A percentile compares a stretch with the other conserved stretches of the same genome.
Evolutionary conservation across 257 asterid genomes (phyloP).

Genomic region (Ligustrum vulgare): DNA sequence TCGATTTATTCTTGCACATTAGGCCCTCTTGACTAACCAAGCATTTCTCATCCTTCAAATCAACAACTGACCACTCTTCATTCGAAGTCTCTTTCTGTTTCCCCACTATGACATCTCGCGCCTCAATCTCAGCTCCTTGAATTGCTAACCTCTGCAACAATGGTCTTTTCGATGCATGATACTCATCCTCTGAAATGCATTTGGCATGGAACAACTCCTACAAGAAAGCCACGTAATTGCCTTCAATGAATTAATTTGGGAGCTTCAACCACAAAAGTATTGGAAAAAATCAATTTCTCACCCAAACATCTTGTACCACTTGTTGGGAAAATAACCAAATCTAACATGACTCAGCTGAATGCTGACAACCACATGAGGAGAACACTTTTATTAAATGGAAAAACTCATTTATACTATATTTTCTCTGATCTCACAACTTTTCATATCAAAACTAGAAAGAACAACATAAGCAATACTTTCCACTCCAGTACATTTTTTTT

Average conservation of each 20-base stretch:
- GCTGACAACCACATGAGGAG: too few species aligned
- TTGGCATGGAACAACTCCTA: slow-evolving; percentile 80
- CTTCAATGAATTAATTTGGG: not conserved
- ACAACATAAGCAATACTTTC: too few species aligned
- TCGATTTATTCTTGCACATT: slow-evolving; percentile 33
- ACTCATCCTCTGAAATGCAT: slow-evolving; percentile 88
- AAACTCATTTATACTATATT: too few species aligned
- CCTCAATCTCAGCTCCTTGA: slow-evolving; percentile 93
- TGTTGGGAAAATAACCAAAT: too few species aligned
- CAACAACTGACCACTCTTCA: slow-evolving; percentile 73
- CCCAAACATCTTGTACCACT: too few species aligned
- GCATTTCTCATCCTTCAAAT: slow-evolving; percentile 56
- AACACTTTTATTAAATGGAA: too few species aligned
- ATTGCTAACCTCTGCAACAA: slow-evolving; percentile 78
- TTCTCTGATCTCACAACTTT: too few species aligned
- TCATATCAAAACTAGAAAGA: too few species aligned
- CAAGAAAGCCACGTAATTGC: not conserved
- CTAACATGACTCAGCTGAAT: too few species aligned
- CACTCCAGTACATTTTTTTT: too few species aligned
- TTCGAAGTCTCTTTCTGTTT: slow-evolving; percentile 38
- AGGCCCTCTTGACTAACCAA: slow-evolving; percentile 26
- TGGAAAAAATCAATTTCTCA: too few species aligned
- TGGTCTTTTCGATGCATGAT: slow-evolving; percentile 83
- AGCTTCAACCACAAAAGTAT: not conserved
- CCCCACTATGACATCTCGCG: slow-evolving; percentile 61